phyloP scores from a whole-genome alignment of 306 rosid species.

The Casuarina glauca region DNA sequence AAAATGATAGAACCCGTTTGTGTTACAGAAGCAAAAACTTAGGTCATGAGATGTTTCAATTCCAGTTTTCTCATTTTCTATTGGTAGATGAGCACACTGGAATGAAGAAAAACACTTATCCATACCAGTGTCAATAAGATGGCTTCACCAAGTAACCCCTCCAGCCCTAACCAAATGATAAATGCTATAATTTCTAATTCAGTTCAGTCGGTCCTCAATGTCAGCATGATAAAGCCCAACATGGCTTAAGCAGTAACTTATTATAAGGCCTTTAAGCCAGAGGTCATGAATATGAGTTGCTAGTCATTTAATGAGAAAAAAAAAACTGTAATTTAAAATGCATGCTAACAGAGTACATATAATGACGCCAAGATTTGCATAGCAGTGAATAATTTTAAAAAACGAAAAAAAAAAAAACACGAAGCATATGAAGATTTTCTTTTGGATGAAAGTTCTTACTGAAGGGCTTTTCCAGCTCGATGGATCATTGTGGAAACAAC shows the following conservation, averaged over 20 bases:
- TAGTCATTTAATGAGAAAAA: background rate
- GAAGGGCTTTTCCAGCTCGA: constrained; percentile 86
- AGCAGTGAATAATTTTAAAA: too few species aligned
- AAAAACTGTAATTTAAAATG: background rate
- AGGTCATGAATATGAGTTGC: background rate
- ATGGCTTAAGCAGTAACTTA: background rate
- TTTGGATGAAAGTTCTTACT: constrained; percentile 40
- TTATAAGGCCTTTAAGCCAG: background rate
- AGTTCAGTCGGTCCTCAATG: background rate
- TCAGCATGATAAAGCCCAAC: background rate
- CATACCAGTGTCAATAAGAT: constrained; percentile 9
- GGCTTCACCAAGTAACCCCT: constrained; percentile 23
- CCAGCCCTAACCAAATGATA: constrained; percentile 12
- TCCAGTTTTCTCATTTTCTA: background rate
- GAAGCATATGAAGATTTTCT: background rate
- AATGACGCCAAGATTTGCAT: background rate
- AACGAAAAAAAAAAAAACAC: background rate
- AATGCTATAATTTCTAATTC: background rate
- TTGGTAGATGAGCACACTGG: background rate
- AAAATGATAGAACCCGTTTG: background rate
- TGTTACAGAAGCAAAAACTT: constrained; percentile 7
- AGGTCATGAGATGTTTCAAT: constrained; percentile 6
- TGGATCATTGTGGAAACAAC: constrained; percentile 94
- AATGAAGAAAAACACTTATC: background rate
- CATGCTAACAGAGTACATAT: background rate